Evolutionary conservation across 352 stramenopile species (phyloP).

Genomic region (Phytophthora citrophthora): DNA sequence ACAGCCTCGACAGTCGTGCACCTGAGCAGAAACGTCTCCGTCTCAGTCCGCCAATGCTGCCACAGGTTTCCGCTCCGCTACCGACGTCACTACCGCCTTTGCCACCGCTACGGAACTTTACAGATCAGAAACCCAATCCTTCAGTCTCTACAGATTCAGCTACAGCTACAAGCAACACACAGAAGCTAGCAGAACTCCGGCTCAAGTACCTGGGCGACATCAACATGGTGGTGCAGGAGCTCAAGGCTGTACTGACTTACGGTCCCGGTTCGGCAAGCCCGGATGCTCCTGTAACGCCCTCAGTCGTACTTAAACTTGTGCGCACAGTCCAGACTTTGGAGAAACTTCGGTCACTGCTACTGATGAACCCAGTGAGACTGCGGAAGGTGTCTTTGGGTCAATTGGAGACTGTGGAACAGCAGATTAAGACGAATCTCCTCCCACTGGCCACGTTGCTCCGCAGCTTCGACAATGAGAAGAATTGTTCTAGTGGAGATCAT

Average conservation of each 20-base stretch:
- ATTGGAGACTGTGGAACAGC: conserved; percentile 40
- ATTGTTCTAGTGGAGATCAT: neutral
- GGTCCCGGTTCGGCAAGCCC: conserved; percentile 25
- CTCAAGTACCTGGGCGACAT: conserved; percentile 36
- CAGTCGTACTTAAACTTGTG: conserved; percentile 40
- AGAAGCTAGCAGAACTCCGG: conserved; percentile 36
- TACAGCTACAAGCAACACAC: conserved; percentile 5
- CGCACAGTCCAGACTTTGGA: conserved; percentile 45
- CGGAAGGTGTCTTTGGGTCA: conserved; percentile 32
- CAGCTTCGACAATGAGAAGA: conserved; percentile 33
- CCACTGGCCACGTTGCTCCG: conserved; percentile 43
- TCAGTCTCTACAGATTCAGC: conserved; percentile 1
- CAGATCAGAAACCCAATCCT: neutral
- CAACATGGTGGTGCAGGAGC: conserved; percentile 39
- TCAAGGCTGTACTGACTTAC: conserved; percentile 38
- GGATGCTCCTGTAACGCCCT: conserved; percentile 19
- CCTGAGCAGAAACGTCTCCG: conserved; percentile 33
- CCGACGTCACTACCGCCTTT: conserved; percentile 16
- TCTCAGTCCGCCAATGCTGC: conserved; percentile 25
- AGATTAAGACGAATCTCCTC: conserved; percentile 45
- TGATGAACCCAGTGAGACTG: conserved; percentile 32
- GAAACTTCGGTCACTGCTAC: conserved; percentile 36
- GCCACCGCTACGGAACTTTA: conserved; percentile 15
- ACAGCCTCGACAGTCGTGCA: neutral
- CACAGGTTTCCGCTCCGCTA: neutral